phyloP scores from a whole-genome alignment of 352 stramenopile species.

The Globisporangium abappressorium region DNA sequence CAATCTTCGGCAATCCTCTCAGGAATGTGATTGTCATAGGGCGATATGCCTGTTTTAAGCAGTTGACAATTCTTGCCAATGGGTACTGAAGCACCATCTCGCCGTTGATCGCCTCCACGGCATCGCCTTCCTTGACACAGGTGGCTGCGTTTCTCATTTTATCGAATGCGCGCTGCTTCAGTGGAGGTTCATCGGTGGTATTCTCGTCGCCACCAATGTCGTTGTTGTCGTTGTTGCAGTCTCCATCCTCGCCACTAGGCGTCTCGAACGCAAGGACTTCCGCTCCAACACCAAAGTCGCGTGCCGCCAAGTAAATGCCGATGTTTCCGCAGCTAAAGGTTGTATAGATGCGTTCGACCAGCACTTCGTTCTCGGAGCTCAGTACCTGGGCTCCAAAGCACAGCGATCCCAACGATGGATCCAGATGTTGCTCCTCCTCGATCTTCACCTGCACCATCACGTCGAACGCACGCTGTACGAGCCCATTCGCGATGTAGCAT shows the following conservation, averaged over 20 bases:
- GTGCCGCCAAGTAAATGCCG: conserved; percentile 31
- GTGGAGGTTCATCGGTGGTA: background rate
- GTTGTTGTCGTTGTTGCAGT: conserved; percentile 11
- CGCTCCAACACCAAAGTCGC: conserved; percentile 19
- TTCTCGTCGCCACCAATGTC: background rate
- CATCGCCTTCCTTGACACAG: conserved; percentile 23
- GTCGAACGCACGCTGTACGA: conserved; percentile 46
- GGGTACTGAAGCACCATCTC: conserved; percentile 32
- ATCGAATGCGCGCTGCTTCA: background rate
- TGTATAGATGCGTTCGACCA: conserved; percentile 43
- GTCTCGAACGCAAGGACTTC: conserved; percentile 26
- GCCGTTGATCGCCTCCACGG: conserved; percentile 49
- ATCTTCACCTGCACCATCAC: conserved; percentile 40
- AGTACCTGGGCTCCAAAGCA: conserved; percentile 36
- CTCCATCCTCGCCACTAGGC: background rate
- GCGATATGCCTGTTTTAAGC: conserved; percentile 37
- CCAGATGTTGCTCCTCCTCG: conserved; percentile 38
- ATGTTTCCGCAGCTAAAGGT: conserved; percentile 50
- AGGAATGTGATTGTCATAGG: conserved; percentile 51
- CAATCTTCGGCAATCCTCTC: conserved; percentile 30
- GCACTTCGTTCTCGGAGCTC: conserved; percentile 24
- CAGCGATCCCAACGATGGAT: conserved; percentile 27
- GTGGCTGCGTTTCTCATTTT: background rate
- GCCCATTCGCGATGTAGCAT: conserved; percentile 37
- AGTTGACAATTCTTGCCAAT: conserved; percentile 29